Evolutionary conservation across 306 rosid species (phyloP).

Genomic region (Dalbergia cochinchinensis): DNA sequence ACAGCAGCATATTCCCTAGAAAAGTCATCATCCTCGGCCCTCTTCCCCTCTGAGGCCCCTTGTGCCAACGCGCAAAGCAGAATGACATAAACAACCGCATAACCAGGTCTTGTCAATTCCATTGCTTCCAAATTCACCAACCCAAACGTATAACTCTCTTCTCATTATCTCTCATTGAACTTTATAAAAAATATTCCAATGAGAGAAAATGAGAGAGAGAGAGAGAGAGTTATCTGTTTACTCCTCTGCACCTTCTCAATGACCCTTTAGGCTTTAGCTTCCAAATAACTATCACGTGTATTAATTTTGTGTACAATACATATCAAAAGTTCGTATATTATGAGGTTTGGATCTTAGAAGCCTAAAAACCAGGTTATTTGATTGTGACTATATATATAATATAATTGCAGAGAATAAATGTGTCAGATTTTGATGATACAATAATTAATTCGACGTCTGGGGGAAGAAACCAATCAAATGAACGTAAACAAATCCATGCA

Average conservation of each 20-base stretch:
- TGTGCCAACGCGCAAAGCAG: conserved; percentile 76
- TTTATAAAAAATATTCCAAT: conserved; percentile 21
- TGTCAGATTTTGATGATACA: not conserved
- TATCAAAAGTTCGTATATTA: conserved; percentile 34
- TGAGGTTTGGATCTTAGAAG: conserved; percentile 41
- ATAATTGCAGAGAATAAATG: conserved; percentile 1
- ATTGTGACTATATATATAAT: conserved; percentile 32
- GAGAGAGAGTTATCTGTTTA: not conserved
- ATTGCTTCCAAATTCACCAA: conserved; percentile 52
- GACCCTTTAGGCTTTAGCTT: conserved; percentile 33
- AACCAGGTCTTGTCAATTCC: conserved; percentile 67
- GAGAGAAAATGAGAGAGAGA: not conserved
- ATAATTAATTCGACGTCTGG: not conserved
- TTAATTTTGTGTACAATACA: not conserved
- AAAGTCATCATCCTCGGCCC: conserved; percentile 51
- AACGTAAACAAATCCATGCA: conserved; percentile 53
- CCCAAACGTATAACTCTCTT: conserved; percentile 33
- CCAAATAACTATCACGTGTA: conserved; percentile 10
- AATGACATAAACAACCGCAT: conserved; percentile 63
- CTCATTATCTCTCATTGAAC: conserved; percentile 77
- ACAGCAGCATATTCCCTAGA: conserved; percentile 21
- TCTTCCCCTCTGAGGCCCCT: conserved; percentile 69
- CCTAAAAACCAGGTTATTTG: conserved; percentile 36
- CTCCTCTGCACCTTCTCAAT: conserved; percentile 6
- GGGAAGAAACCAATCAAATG: conserved; percentile 43